Conservation (phyloP, 225 moss, liverwort and hornwort species). For the Pseudoscleropodium purum region DNA sequence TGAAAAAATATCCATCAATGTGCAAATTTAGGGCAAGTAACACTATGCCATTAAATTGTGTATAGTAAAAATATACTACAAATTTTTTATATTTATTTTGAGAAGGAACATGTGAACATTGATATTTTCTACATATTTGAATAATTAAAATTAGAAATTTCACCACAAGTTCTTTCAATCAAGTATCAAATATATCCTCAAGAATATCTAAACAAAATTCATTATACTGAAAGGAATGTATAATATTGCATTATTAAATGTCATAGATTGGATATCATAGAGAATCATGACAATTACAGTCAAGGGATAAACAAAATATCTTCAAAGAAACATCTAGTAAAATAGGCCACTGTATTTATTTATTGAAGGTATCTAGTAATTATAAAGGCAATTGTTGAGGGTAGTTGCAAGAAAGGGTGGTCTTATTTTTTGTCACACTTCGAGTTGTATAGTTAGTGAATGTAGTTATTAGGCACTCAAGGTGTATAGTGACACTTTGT, state of each 20-base stretch:
- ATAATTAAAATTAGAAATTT: not conserved
- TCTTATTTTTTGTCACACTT: no score
- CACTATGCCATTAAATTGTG: not conserved
- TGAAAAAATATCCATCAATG: not conserved
- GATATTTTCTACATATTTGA: not conserved
- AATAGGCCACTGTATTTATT: not conserved
- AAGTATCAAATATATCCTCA: not conserved
- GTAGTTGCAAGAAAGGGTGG: no score
- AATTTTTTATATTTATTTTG: not conserved
- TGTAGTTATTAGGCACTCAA: no score
- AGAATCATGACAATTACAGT: not conserved
- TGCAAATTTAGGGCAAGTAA: not conserved
- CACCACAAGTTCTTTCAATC: not conserved
- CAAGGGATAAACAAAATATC: not conserved
- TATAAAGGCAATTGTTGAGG: not conserved
- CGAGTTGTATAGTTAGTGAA: no score
- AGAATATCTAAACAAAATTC: not conserved
- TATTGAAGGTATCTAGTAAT: not conserved
- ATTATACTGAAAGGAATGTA: not conserved
- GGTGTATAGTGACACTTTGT: no score
- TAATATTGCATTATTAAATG: not conserved
- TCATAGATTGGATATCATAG: not conserved
- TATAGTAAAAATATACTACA: not conserved
- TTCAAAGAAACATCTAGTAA: not conserved
- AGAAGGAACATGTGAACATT: fast-evolving